Percentiles rank a stretch among this genome's conserved stretches.
phyloP scores from a whole-genome alignment of 169 alveolate species.

The Plasmodium ovale region DNA sequence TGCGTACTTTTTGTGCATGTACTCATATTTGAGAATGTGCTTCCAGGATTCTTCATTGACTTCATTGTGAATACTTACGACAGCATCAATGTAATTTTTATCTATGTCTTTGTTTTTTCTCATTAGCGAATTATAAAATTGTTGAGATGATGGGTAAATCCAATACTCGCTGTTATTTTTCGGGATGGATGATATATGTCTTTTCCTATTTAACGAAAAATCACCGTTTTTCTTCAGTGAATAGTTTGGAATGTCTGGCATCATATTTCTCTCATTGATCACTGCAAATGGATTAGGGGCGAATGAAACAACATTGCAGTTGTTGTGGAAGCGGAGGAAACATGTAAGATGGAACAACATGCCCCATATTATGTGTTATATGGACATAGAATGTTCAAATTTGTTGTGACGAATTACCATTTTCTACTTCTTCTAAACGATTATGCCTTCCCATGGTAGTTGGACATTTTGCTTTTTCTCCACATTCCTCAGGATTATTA shows the following conservation, averaged over 20 bases:
- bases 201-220: constrained; percentile 27
- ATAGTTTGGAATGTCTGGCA: constrained; percentile 61
- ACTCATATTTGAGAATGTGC: constrained; percentile 86
- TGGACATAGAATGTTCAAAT: background rate
- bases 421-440: background rate
- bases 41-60: constrained; percentile 90
- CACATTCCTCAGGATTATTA: background rate
- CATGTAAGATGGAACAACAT: background rate
- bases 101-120: constrained; percentile 82
- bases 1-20: constrained; percentile 77
- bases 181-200: constrained; percentile 57
- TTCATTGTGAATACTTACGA: constrained; percentile 86
- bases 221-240: constrained; percentile 15
- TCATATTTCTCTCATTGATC: constrained; percentile 67
- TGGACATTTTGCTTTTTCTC: constrained; percentile 49
- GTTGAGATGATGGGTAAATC: constrained; percentile 91
- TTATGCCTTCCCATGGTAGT: background rate
- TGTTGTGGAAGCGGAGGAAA: background rate
- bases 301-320: background rate
- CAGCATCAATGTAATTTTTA: constrained; percentile 82
- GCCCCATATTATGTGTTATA: too few species aligned
- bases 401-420: background rate
- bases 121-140: constrained; percentile 87
- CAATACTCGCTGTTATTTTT: constrained; percentile 77
- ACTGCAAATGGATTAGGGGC: too few species aligned